Percentiles rank a stretch among this genome's conserved stretches.
phyloP scores from a whole-genome alignment of 2,329 filamentous ascomycete genomes.

The Metarhizium anisopliae region DNA sequence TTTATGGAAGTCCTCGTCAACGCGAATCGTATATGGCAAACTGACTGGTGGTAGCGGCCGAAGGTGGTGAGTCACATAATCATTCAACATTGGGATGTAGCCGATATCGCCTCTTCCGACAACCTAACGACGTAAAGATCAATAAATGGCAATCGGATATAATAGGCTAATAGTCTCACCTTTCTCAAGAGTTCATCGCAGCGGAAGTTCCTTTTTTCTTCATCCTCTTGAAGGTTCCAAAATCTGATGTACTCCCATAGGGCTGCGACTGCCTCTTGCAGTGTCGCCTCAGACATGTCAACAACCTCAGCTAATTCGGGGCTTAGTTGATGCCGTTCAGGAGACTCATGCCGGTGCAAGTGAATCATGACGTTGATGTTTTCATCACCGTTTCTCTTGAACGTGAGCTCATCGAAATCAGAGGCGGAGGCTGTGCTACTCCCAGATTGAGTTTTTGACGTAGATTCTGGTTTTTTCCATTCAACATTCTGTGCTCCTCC shows the following conservation, averaged over 20 bases:
- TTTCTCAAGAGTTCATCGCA: conserved; percentile 76
- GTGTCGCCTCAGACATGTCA: conserved; percentile 78
- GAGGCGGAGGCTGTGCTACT: conserved; percentile 43
- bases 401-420: conserved; percentile 85
- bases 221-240: conserved; percentile 82
- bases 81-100: conserved; percentile 77
- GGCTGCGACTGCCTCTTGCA: conserved; percentile 79
- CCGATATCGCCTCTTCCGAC: conserved; percentile 67
- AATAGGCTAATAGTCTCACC: conserved; percentile 38
- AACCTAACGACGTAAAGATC: conserved; percentile 39
- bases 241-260: conserved; percentile 92
- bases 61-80: conserved; percentile 72
- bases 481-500: conserved; percentile 55
- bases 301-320: conserved; percentile 73
- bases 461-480: conserved; percentile 74
- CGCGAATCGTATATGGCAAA: conserved; percentile 85
- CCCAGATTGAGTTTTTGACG: conserved; percentile 37
- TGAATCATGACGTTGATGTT: conserved; percentile 89
- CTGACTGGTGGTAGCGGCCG: conserved; percentile 71
- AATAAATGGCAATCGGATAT: background rate
- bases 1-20: conserved; percentile 75
- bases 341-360: conserved; percentile 72
- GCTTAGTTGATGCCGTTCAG: conserved; percentile 75
- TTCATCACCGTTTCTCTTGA: conserved; percentile 86
- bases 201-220: conserved; percentile 85